Evolutionary conservation across 306 rosid species (phyloP).

Genomic region (Vigna hirtella): DNA sequence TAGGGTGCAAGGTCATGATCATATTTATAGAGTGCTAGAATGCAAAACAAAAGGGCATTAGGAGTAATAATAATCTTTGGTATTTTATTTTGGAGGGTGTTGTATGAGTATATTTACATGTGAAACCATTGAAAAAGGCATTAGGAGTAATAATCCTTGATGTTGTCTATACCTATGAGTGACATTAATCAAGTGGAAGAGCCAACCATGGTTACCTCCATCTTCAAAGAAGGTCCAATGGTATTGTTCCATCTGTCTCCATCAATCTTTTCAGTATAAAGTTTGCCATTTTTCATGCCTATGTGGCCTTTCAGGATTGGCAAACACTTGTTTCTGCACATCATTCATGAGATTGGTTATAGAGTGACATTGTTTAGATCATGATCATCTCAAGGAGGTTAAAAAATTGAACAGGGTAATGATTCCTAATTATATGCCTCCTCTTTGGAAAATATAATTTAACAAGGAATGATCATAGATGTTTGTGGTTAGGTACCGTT

Average conservation of each 20-base stretch:
- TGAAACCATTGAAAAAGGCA: slow-evolving; percentile 54
- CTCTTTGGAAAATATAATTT: slow-evolving; percentile 27
- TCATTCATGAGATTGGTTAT: slow-evolving; percentile 6
- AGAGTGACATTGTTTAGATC: slow-evolving; percentile 27
- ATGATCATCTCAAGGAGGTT: slow-evolving; percentile 21
- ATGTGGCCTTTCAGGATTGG: slow-evolving; percentile 50
- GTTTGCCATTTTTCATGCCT: not conserved
- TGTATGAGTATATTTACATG: slow-evolving; percentile 56
- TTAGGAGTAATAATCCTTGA: slow-evolving; percentile 45
- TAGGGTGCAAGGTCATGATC: slow-evolving; percentile 44
- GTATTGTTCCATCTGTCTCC: slow-evolving; percentile 41
- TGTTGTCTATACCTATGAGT: slow-evolving; percentile 39
- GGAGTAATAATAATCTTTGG: not conserved
- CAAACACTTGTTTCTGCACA: slow-evolving; percentile 15
- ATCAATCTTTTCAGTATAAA: not conserved
- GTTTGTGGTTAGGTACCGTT: slow-evolving; percentile 42
- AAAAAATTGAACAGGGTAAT: slow-evolving; percentile 38
- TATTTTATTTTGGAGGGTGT: slow-evolving; percentile 44
- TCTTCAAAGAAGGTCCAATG: slow-evolving; percentile 46
- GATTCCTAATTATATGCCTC: slow-evolving; percentile 42
- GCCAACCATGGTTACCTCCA: slow-evolving; percentile 38
- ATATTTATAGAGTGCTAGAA: slow-evolving; percentile 32
- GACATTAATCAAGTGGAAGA: slow-evolving; percentile 28
- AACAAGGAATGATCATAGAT: slow-evolving; percentile 37
- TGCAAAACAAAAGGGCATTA: not conserved